Evolutionary conservation across 2,329 filamentous ascomycete species (phyloP).

Genomic region (Sporothrix brasiliensis): DNA sequence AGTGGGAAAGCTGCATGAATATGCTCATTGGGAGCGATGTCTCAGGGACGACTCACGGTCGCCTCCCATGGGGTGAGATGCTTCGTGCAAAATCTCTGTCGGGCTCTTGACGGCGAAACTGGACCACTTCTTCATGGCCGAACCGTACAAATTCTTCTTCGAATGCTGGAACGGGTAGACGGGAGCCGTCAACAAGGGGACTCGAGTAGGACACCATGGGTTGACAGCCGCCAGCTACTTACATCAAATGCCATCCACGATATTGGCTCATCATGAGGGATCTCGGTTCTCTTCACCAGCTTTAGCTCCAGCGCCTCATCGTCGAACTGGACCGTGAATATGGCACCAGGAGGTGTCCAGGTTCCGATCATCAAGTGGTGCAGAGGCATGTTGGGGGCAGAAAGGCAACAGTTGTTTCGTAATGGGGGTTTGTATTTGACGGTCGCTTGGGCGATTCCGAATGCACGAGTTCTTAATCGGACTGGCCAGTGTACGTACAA

Average conservation of each 20-base stretch:
- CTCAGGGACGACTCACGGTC: constrained; percentile 60
- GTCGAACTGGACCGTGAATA: constrained; percentile 87
- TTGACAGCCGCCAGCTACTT: constrained; percentile 42
- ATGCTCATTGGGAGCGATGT: not conserved
- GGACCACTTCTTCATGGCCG: constrained; percentile 92
- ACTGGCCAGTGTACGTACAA: too few species aligned
- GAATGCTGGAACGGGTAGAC: constrained; percentile 59
- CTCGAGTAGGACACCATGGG: not conserved
- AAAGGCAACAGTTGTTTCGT: not conserved
- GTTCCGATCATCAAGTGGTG: constrained; percentile 92
- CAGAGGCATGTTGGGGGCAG: constrained; percentile 63
- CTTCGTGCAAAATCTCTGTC: constrained; percentile 73
- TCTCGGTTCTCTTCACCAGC: constrained; percentile 77
- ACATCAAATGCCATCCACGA: constrained; percentile 94
- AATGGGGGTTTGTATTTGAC: not conserved
- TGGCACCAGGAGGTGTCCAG: constrained; percentile 86
- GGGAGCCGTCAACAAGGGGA: constrained; percentile 33
- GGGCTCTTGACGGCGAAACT: constrained; percentile 77
- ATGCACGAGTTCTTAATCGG: not conserved
- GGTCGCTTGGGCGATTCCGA: not conserved
- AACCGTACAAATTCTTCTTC: constrained; percentile 83
- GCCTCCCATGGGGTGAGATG: constrained; percentile 73
- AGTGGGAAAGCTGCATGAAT: not conserved
- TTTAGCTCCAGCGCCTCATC: constrained; percentile 75
- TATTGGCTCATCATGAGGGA: constrained; percentile 81